Base-by-base conservation (phyloP, 2,329 filamentous ascomycete genomes). In the Hypoxylon sp. region DNA sequence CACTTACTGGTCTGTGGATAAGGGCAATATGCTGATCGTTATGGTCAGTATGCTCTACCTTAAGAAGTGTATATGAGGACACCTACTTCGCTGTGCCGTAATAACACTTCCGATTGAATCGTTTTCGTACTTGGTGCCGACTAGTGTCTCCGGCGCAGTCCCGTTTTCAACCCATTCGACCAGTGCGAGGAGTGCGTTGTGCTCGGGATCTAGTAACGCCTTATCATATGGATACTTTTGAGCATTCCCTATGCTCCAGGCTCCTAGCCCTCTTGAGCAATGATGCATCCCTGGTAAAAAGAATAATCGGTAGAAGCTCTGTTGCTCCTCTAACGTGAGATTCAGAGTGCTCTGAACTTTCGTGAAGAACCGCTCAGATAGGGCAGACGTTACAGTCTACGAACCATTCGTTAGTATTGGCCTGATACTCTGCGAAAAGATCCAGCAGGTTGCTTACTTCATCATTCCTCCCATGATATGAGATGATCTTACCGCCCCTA, bases 231-330 rank as follows among this genome's bases (percentile, higher is more conserved):
- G 57, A 17, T 57, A 57, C 16, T 25, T 32, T 5, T 49, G 41
- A 5, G 42, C 52, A 25, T 51, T 51, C 9, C 57, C 57, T 34
- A 60, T 50, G 21, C 51, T 55, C 47, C 42, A 58, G 2, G 54
- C 47, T 7, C 51, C 49, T 1, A 41, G 30, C 1, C 49, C 57
- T 3, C 55, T 52, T 11, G 32, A 42, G 30, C 58, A 61, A 42
- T 61, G 58, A 16, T 50, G 43, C 56, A 60, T 55, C 1, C 59
- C 56, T 2, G 59, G 59, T 1, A 58, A 12, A 42, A 61, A 41
- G 50, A 61, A 52, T 17, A 60, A 34, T 20, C 55, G 60, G 61
- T 72, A 72, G 43, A 67, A 62, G 44, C 72, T 71, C 8, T 55
- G 47, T 11, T 44, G 50, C 5, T 50, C 53, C 20, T 44, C 27